Conservation (phyloP, 106 monocot species). For the Narthecium ossifragum region DNA sequence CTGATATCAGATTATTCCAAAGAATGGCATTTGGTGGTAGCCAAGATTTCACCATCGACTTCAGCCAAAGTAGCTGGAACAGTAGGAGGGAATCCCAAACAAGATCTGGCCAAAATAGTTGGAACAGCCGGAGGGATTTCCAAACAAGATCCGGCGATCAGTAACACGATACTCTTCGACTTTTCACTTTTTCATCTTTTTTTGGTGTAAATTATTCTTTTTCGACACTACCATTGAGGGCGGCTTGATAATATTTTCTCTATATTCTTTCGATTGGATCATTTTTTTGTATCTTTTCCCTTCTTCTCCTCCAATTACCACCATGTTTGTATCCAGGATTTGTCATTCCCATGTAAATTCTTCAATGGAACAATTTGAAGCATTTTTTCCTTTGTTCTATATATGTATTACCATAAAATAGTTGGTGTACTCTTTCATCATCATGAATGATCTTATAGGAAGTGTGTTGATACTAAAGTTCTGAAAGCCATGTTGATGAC, state of each 20-base stretch:
- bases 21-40: slow-evolving; percentile 60
- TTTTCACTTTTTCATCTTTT: neutral
- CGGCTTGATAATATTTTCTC: neutral
- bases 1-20: slow-evolving; percentile 57
- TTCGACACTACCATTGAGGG: neutral
- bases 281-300: too few relatives aligned
- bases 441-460: neutral
- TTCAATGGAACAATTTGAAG: too few relatives aligned
- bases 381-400: neutral
- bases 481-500: neutral
- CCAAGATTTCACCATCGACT: slow-evolving; percentile 42
- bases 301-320: too few relatives aligned
- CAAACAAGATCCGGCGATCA: neutral
- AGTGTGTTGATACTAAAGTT: neutral
- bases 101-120: neutral
- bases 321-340: too few relatives aligned
- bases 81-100: slow-evolving; percentile 8
- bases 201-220: neutral
- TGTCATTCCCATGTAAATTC: too few relatives aligned
- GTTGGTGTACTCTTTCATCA: neutral
- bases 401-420: neutral
- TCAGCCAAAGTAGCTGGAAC: slow-evolving; percentile 19
- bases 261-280: too few relatives aligned
- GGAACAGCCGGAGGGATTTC: neutral
- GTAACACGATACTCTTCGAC: neutral